A percentile compares a stretch with the other conserved stretches of the same genome.
phyloP scores from a whole-genome alignment of 495 filamentous ascomycete species.

The Evernia prunastri region DNA sequence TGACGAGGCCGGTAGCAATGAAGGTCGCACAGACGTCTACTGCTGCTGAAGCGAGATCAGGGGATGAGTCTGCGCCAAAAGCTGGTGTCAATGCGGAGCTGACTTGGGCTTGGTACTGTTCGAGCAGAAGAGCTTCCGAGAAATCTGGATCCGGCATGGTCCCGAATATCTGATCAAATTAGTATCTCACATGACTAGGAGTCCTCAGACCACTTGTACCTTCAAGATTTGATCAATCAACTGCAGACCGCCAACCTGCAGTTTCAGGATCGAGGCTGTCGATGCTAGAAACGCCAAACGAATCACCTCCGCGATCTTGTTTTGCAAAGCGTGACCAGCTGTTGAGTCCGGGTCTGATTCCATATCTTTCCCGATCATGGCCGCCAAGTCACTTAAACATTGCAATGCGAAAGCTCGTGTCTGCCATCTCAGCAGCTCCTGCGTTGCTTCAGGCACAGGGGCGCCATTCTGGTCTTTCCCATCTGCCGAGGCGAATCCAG shows the following conservation, averaged over 20 bases:
- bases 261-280: constrained; percentile 82
- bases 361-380: constrained; percentile 65
- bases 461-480: constrained; percentile 57
- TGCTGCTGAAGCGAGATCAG: constrained; percentile 87
- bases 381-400: constrained; percentile 78
- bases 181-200: constrained; percentile 14
- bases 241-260: constrained; percentile 81
- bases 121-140: constrained; percentile 85
- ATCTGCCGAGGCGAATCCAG: constrained; percentile 75
- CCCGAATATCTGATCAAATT: constrained; percentile 67
- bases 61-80: constrained; percentile 91
- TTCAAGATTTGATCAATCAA: constrained; percentile 90
- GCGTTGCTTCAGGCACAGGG: constrained; percentile 55
- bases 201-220: constrained; percentile 27
- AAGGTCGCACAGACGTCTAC: constrained; percentile 98
- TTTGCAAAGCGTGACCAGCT: constrained; percentile 69
- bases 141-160: constrained; percentile 95
- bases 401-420: constrained; percentile 91
- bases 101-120: constrained; percentile 98
- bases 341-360: constrained; percentile 60
- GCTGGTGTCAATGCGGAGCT: constrained; percentile 93
- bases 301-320: constrained; percentile 85
- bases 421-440: constrained; percentile 91
- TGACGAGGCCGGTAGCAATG: constrained; percentile 94
- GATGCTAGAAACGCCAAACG: constrained; percentile 97